Evolutionary conservation across 2,329 filamentous ascomycete species (phyloP).

Genomic region (Orbilia quercus): DNA sequence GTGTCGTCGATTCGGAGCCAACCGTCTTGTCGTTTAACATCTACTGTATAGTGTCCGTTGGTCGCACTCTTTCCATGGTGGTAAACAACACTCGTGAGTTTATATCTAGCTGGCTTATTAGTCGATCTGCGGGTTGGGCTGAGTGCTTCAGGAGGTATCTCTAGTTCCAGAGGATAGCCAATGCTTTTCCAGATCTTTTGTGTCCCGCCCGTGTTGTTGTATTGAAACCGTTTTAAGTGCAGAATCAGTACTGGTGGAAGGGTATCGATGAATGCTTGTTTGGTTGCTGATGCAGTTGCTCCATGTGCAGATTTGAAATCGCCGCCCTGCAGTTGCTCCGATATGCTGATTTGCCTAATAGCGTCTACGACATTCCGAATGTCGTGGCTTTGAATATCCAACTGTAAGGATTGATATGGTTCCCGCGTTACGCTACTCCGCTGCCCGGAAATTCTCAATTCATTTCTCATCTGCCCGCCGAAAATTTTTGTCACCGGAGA

Average conservation of each 20-base stretch:
- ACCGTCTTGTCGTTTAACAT: conserved; percentile 93
- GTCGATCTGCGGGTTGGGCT: conserved; percentile 77
- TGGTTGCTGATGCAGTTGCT: conserved; percentile 80
- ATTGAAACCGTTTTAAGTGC: conserved; percentile 97
- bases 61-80: conserved; percentile 97
- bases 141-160: conserved; percentile 90
- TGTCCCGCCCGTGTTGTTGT: conserved; percentile 85
- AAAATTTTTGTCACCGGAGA: conserved; percentile 96
- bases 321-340: conserved; percentile 81
- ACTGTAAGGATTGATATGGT: conserved; percentile 91
- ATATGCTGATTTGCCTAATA: conserved; percentile 81
- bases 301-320: conserved; percentile 84
- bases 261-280: conserved; percentile 93
- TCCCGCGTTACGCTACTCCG: conserved; percentile 93
- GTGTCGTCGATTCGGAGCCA: conserved; percentile 98
- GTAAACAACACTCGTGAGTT: conserved; percentile 89
- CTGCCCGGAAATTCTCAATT: conserved; percentile 84
- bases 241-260: conserved; percentile 91
- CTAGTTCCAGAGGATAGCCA: conserved; percentile 91
- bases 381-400: conserved; percentile 89
- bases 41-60: conserved; percentile 97
- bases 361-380: conserved; percentile 93
- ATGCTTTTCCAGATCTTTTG: conserved; percentile 99
- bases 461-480: conserved; percentile 87
- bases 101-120: conserved; percentile 78